These are phyloP conservation scores for Ganoderma sinense DNA, from an alignment of 1,284 basidiomycete species.

Conservation along the genomic window DNA sequence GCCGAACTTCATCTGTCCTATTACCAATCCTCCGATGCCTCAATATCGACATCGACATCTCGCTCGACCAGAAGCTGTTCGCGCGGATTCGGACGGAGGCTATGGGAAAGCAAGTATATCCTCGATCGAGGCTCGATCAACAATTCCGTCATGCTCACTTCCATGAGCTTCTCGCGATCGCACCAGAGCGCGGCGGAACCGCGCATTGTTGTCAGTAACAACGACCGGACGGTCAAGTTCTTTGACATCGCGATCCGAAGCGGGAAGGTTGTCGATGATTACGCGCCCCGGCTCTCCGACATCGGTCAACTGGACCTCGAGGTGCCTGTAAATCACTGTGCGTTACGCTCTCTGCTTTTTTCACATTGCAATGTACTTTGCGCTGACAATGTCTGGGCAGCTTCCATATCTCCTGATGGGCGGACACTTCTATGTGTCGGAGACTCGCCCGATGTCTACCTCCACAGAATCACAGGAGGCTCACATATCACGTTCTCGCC, in stretches of 20 bases:
- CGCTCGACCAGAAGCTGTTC: conserved; percentile 29
- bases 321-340: conserved; percentile 76
- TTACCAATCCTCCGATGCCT: conserved; percentile 42
- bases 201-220: conserved; percentile 84
- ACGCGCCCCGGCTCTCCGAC: conserved; percentile 53
- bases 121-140: conserved; percentile 78
- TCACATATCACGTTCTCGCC: conserved; percentile 61
- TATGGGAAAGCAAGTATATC: conserved; percentile 66
- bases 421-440: conserved; percentile 86
- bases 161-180: conserved; percentile 61
- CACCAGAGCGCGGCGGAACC: conserved; percentile 70
- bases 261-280: conserved; percentile 35
- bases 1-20: conserved; percentile 81
- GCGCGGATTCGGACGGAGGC: conserved; percentile 37
- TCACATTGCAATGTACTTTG: conserved; percentile 34
- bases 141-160: conserved; percentile 81
- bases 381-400: conserved; percentile 45
- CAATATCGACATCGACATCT: conserved; percentile 35
- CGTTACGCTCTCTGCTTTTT: conserved; percentile 33
- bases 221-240: conserved; percentile 80
- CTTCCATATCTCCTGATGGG: conserved; percentile 86
- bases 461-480: conserved; percentile 74
- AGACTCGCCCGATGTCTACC: conserved; percentile 83
- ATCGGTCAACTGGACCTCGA: conserved; percentile 66
- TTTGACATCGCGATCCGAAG: conserved; percentile 69